phyloP scores from a whole-genome alignment of 257 asterid genomes.

The Scutellaria baicalensis region DNA sequence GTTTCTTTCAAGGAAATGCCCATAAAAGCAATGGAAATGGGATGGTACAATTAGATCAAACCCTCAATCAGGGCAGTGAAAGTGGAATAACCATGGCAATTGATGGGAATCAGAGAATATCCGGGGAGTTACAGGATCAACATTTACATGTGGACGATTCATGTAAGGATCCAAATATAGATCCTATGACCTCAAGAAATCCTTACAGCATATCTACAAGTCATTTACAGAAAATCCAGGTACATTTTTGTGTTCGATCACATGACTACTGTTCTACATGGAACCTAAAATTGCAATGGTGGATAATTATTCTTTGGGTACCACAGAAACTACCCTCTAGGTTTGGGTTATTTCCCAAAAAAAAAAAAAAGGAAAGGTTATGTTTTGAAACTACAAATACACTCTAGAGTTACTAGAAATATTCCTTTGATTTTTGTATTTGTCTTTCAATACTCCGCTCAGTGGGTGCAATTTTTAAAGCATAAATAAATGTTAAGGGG shows the following conservation, averaged over 20 bases:
- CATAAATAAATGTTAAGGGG: not conserved
- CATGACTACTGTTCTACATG: not conserved
- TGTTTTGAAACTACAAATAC: not conserved
- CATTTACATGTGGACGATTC: constrained; percentile 26
- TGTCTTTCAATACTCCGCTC: not conserved
- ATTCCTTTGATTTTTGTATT: not conserved
- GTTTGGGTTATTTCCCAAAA: not conserved
- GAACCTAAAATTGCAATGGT: not conserved
- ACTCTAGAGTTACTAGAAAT: not conserved
- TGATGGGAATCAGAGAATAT: constrained; percentile 27
- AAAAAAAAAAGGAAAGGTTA: not conserved
- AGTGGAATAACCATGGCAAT: constrained; percentile 12
- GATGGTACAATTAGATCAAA: constrained; percentile 24
- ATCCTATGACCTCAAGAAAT: constrained; percentile 29
- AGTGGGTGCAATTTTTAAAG: not conserved
- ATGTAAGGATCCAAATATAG: constrained; percentile 26
- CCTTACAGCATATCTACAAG: constrained; percentile 29
- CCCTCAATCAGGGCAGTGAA: constrained; percentile 20
- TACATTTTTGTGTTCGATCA: constrained; percentile 13
- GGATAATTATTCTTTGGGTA: not conserved
- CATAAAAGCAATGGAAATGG: constrained; percentile 41
- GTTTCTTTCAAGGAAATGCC: constrained; percentile 45
- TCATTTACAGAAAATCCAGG: constrained; percentile 76
- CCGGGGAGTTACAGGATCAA: constrained; percentile 39
- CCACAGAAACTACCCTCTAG: not conserved